These are phyloP conservation scores for Blastomyces gilchristii DNA, from an alignment of 2,329 filamentous ascomycete genomes.

Conservation along the genomic window DNA sequence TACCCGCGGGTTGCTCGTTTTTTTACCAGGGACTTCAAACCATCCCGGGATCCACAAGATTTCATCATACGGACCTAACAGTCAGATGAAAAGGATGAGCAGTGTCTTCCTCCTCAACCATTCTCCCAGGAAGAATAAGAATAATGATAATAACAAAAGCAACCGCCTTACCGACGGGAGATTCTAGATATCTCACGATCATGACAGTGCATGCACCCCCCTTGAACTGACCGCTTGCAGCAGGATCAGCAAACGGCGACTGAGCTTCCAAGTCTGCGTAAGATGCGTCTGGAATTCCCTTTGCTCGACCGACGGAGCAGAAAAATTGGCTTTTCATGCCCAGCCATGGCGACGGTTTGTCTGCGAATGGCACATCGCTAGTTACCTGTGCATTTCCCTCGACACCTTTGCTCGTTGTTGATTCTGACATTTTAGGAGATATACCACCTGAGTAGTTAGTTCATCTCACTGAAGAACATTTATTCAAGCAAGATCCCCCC, in stretches of 20 bases:
- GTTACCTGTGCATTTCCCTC: not conserved
- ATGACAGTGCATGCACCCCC: not conserved
- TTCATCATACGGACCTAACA: slow-evolving; percentile 4
- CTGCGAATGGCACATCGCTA: not conserved
- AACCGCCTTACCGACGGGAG: slow-evolving; percentile 1
- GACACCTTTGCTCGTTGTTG: not conserved
- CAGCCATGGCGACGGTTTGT: slow-evolving; percentile 4
- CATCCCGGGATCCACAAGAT: slow-evolving; percentile 1
- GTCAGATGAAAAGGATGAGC: not conserved
- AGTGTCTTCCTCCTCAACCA: not conserved
- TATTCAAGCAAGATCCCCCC: not conserved
- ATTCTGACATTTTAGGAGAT: slow-evolving; percentile 1
- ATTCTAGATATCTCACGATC: slow-evolving; percentile 4
- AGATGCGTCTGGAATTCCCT: not conserved
- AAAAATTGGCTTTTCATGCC: slow-evolving; percentile 1
- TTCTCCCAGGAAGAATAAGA: too few species aligned
- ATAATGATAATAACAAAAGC: not conserved
- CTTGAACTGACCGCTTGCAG: not conserved
- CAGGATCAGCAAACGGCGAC: slow-evolving; percentile 4
- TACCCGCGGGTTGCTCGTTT: not conserved
- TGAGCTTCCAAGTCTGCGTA: slow-evolving; percentile 3
- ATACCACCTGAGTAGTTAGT: not conserved
- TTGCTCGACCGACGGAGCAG: not conserved
- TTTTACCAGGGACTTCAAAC: slow-evolving; percentile 1
- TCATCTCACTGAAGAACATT: not conserved